A percentile compares a stretch with the other conserved stretches of the same genome.
Conservation (phyloP, 1,139 yeast genomes). For the Kurtzmaniella quercitrusa region DNA sequence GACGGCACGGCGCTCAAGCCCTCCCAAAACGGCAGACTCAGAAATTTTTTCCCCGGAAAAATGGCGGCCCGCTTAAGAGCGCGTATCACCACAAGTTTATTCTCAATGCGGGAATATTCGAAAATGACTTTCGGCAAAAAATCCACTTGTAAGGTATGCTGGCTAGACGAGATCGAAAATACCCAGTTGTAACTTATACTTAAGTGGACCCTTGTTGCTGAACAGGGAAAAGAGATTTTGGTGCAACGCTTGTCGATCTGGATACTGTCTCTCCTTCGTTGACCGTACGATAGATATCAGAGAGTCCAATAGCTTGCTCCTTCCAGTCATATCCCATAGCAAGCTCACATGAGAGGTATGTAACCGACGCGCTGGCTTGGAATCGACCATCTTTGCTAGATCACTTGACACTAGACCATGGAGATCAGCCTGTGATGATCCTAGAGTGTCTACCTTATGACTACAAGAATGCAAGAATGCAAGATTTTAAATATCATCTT, state of each 20-base stretch:
- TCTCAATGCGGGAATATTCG: background rate
- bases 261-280: background rate
- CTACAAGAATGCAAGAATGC: too few species aligned
- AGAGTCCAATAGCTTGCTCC: background rate
- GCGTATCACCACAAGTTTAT: background rate
- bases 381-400: too few species aligned
- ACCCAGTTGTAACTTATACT: background rate
- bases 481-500: too few species aligned
- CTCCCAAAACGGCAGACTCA: background rate
- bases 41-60: background rate
- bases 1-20: background rate
- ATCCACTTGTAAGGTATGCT: background rate
- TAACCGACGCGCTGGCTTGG: background rate
- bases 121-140: background rate
- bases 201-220: background rate
- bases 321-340: background rate
- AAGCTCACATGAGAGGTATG: background rate
- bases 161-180: background rate
- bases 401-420: too few species aligned
- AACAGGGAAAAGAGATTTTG: background rate
- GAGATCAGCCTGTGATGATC: too few species aligned
- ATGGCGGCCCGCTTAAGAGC: background rate
- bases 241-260: background rate
- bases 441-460: too few species aligned
- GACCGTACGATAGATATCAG: background rate